phyloP scores from a whole-genome alignment of 2,329 filamentous ascomycete genomes.

The Gliomastix tumulicola region DNA sequence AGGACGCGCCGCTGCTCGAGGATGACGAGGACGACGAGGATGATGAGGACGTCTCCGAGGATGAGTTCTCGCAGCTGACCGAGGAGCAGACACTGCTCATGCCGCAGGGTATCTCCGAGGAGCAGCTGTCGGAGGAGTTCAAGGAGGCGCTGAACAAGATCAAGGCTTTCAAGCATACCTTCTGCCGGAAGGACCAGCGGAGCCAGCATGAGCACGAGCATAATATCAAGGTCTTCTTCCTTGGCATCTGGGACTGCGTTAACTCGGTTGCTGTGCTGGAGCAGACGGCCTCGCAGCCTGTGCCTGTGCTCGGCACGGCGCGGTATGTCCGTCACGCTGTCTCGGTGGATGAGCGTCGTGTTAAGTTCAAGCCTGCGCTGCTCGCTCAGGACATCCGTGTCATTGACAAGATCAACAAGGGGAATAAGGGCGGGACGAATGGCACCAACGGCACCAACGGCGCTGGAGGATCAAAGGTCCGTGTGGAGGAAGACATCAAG shows the following conservation, averaged over 20 bases:
- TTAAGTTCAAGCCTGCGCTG: slow-evolving; percentile 47
- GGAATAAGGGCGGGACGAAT: too few species aligned
- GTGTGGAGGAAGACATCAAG: slow-evolving; percentile 35
- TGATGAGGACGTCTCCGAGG: slow-evolving; percentile 1
- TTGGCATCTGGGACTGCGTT: slow-evolving; percentile 50
- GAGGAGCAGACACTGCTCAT: not conserved
- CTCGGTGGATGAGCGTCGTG: slow-evolving; percentile 43
- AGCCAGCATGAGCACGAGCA: slow-evolving; percentile 10
- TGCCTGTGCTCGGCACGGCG: slow-evolving; percentile 30
- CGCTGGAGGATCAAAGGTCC: too few species aligned
- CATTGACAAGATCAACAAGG: slow-evolving; percentile 10
- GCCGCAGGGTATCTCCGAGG: too few species aligned
- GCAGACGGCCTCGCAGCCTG: slow-evolving; percentile 26
- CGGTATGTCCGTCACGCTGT: slow-evolving; percentile 43
- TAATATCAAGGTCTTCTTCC: slow-evolving; percentile 44
- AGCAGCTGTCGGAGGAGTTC: too few species aligned
- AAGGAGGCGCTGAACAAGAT: slow-evolving; percentile 28
- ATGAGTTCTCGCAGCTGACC: slow-evolving; percentile 4
- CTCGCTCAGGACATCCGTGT: slow-evolving; percentile 30
- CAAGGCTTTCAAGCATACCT: slow-evolving; percentile 37
- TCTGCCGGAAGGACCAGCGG: slow-evolving; percentile 27
- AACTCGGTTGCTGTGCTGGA: slow-evolving; percentile 39
- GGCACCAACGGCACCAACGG: too few species aligned
- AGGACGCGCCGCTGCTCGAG: too few species aligned
- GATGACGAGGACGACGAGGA: not conserved